These are phyloP conservation scores for Saraca asoca DNA, from an alignment of 331 rosid genomes.

Conservation along the genomic window DNA sequence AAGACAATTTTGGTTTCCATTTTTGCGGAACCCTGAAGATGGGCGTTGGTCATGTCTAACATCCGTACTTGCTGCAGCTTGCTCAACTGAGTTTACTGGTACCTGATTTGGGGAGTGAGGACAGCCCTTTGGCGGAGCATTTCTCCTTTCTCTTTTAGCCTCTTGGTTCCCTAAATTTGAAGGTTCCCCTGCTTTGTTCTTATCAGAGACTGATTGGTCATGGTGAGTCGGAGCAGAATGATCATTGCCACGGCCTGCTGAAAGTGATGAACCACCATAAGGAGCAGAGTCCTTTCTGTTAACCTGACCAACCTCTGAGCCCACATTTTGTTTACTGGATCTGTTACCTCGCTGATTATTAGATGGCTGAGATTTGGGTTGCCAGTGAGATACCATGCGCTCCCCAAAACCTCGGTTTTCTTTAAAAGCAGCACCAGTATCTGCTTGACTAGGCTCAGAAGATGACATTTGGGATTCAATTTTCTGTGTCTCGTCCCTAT, in stretches of 20 bases:
- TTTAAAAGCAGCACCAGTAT: constrained; percentile 45
- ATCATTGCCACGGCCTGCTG: constrained; percentile 32
- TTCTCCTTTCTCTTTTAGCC: constrained; percentile 57
- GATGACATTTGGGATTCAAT: constrained; percentile 38
- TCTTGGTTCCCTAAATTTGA: constrained; percentile 44
- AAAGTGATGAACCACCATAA: constrained; percentile 36
- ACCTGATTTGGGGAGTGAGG: constrained; percentile 57
- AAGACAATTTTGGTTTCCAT: constrained; percentile 65
- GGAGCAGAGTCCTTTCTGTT: constrained; percentile 39
- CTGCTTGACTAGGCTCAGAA: constrained; percentile 51
- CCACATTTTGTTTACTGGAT: constrained; percentile 46
- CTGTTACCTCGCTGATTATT: constrained; percentile 49
- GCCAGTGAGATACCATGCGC: constrained; percentile 76
- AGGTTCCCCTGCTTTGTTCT: constrained; percentile 45
- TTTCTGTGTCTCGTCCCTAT: constrained; percentile 46
- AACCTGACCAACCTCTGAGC: constrained; percentile 43
- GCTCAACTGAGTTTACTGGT: constrained; percentile 47
- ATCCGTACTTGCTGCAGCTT: constrained; percentile 48
- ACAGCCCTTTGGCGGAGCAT: constrained; percentile 51
- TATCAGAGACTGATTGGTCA: constrained; percentile 47
- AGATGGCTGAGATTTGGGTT: constrained; percentile 72
- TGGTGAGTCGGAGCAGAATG: constrained; percentile 40
- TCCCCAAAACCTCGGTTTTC: constrained; percentile 73
- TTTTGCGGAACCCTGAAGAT: constrained; percentile 59
- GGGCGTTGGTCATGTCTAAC: constrained; percentile 59